Base-by-base conservation (phyloP, 2,329 filamentous ascomycete genomes). In the Aspergillus tanneri region DNA sequence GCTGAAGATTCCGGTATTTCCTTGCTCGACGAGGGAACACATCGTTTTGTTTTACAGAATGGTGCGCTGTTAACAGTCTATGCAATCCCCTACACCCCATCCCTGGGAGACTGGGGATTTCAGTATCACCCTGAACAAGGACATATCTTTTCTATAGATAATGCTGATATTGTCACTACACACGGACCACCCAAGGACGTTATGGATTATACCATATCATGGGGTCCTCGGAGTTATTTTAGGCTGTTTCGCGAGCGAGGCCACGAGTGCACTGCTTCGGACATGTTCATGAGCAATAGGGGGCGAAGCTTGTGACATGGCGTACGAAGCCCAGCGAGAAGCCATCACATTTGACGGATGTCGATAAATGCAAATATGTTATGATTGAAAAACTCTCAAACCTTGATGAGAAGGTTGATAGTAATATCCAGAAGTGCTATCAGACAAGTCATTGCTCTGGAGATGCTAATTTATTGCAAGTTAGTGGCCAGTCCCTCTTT, bases 181-280 rank as follows among this genome's bases (percentile, higher is more conserved):
- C 79, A 84, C 47, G 79, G 80, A 0, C 80, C 80, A 2, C 79
- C 79, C 0, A 64, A 56, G 6, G 77, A 78, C 2, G 63, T 84
- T 2, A 61, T 81, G 41, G 80, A 84, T 57, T 53, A 58, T 2
- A 70, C 71, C 40, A 66, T 19, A 58, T 62, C 27, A 64, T 63
- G 22, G 70, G 68, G 4, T 71, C 66, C 44, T 49, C 60, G 4
- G 10, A 54, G 28, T 56, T 71, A 6, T 70, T 71, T 42, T 46
- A 41, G 19, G 63, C 62, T 37, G 38, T 71, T 40, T 60, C 64
- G n/a, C 57, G 54, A 36, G 51, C 59, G 5, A 53, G 65, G 40
- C 69, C 69, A 5, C 62, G 54, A 0, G 49, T 72, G 47, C 71
- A 72, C 50, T 73, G 67, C 46, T 73, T 73, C 49, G 69, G 69